These are phyloP conservation scores for Erythrophleum fordii DNA, from an alignment of 306 rosid genomes.

Conservation along the genomic window DNA sequence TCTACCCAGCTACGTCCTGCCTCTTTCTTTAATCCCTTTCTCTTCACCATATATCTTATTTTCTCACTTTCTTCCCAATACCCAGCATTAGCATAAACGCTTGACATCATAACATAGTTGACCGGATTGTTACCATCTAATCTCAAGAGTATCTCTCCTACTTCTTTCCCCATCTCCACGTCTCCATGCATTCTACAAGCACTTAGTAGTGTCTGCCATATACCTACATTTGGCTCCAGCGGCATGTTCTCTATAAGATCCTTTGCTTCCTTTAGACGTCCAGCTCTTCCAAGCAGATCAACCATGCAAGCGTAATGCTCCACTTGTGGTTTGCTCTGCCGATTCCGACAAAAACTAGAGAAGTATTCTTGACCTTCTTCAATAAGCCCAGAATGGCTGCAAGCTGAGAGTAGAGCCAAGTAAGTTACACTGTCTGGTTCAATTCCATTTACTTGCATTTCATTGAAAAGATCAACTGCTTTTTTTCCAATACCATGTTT, in stretches of 20 bases:
- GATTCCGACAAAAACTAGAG: slow-evolving; percentile 48
- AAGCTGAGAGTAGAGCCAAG: slow-evolving; percentile 71
- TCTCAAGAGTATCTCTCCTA: slow-evolving; percentile 58
- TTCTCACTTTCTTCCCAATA: slow-evolving; percentile 68
- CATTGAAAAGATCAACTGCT: slow-evolving; percentile 52
- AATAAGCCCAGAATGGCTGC: slow-evolving; percentile 68
- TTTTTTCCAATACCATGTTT: slow-evolving; percentile 66
- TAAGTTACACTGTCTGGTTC: slow-evolving; percentile 62
- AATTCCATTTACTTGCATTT: slow-evolving; percentile 49
- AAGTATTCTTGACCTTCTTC: slow-evolving; percentile 60
- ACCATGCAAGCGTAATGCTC: slow-evolving; percentile 77
- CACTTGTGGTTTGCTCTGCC: slow-evolving; percentile 41
- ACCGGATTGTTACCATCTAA: slow-evolving; percentile 57
- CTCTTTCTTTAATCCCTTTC: slow-evolving; percentile 61
- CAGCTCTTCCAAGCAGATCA: slow-evolving; percentile 71
- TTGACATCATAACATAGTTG: slow-evolving; percentile 70
- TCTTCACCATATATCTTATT: slow-evolving; percentile 53
- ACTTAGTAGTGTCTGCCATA: slow-evolving; percentile 68
- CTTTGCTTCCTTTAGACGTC: slow-evolving; percentile 58
- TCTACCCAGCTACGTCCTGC: slow-evolving; percentile 78
- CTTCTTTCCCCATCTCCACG: slow-evolving; percentile 54
- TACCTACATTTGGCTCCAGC: slow-evolving; percentile 61
- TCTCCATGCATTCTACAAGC: slow-evolving; percentile 71
- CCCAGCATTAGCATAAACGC: slow-evolving; percentile 61
- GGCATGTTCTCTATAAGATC: slow-evolving; percentile 62